phyloP scores from a whole-genome alignment of 129 eudicot genomes.

The Tagetes patula region DNA sequence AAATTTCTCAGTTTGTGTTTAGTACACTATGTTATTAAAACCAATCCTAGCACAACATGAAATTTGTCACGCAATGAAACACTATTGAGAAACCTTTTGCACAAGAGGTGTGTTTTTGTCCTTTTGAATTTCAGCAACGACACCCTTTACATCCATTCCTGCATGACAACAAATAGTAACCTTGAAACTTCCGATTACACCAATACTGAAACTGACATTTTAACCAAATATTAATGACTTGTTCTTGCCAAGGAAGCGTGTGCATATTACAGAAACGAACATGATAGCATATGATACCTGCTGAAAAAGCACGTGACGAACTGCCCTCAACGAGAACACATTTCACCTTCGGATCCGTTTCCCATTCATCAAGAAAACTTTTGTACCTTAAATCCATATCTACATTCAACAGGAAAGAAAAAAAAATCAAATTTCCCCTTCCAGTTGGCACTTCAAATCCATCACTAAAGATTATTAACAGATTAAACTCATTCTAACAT shows the following conservation, averaged over 20 bases:
- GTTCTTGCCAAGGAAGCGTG: slow-evolving; percentile 3
- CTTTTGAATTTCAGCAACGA: slow-evolving; percentile 94
- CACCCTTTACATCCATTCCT: slow-evolving; percentile 99
- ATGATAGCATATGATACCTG: slow-evolving; percentile 49
- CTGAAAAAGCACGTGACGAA: slow-evolving; percentile 92
- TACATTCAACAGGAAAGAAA: slow-evolving; percentile 36
- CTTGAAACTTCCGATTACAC: slow-evolving; percentile 37
- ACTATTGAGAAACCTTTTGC: slow-evolving; percentile 58
- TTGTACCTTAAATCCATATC: slow-evolving; percentile 87
- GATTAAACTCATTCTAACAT: not conserved
- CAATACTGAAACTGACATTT: slow-evolving; percentile 7
- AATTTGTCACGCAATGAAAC: slow-evolving; percentile 6
- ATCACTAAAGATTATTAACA: slow-evolving; percentile 12
- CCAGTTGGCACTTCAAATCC: slow-evolving; percentile 4
- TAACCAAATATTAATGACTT: not conserved
- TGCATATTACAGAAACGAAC: slow-evolving; percentile 1
- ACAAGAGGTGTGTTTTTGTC: slow-evolving; percentile 94
- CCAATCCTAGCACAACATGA: slow-evolving; percentile 19
- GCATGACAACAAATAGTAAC: slow-evolving; percentile 61
- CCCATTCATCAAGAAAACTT: slow-evolving; percentile 91
- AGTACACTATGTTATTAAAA: not conserved
- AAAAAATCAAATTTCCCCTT: not conserved
- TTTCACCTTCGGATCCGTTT: slow-evolving; percentile 74
- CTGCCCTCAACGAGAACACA: slow-evolving; percentile 89
- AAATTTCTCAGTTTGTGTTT: slow-evolving; percentile 14